Evolutionary conservation across 106 monocot species (phyloP), one percentile per base, ranked within the genome.

Genomic region (Acanthochlamys bracteata): DNA sequence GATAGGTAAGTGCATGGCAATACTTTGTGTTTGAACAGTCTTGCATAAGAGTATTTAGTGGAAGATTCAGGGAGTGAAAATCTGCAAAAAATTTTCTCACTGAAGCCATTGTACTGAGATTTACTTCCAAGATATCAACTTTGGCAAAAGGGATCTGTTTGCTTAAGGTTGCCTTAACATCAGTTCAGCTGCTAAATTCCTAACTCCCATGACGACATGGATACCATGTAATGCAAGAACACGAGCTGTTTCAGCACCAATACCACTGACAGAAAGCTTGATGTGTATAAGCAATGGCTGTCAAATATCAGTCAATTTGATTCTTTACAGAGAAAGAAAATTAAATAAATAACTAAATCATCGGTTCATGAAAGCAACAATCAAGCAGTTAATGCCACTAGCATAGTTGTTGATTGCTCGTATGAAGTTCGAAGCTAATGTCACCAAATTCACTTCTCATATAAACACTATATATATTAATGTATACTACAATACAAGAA

Each of bases 161-260:
- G 7, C 45, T 6, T 14, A 65, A 47, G 23, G 0, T 12, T 49
- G 23, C 47, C 43, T 65, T 65, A 15, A 65, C 47, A 13, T 24
- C 20, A 17, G 7, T 22, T 47, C 64, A 47, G 64, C 45, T 6
- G 47, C 45, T 8, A 65, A 19, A 25, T 65, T 65, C 25, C 64
- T 46, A 1, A 65, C 64, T 49, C 17, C 64, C 45, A 65, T 65
- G 10, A 65, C 23, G 10, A 65, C 64, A 24, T 47, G 64, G 7
- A 24, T 47, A 24, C 64, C 64, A 23, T 25, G 64, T 15, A 65
- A 21, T 63, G 62, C 62, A 20, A 63, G 62, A n/a, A 63, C 62
- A 63, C 62, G 62, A n/a, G 62, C 62, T 7, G 62, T 63, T 63
- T 63, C 62, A n/a, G 62, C 14, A 20, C 62, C 62, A n/a, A 63